Evolutionary conservation across 1,284 basidiomycete genomes (phyloP).

Genomic region (Pyrrhoderma lamaoense): DNA sequence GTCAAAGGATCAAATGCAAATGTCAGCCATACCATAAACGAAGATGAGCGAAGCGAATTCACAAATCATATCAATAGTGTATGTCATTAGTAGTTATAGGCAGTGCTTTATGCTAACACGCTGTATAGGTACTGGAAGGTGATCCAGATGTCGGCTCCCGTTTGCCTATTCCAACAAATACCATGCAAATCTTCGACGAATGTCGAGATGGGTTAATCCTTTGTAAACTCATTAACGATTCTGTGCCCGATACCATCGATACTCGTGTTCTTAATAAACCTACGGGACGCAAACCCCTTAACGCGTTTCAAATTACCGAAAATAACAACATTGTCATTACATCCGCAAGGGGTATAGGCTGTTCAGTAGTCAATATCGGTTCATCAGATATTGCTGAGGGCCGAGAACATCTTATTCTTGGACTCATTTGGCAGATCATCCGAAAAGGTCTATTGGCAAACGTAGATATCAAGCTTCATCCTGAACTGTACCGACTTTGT

Average conservation of each 20-base stretch:
- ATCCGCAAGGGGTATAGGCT: constrained; percentile 96
- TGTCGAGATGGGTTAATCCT: constrained; percentile 92
- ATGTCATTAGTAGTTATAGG: constrained; percentile 23
- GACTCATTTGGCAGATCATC: constrained; percentile 98
- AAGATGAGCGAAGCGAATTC: constrained; percentile 93
- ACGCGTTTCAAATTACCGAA: constrained; percentile 97
- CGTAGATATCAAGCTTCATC: constrained; percentile 97
- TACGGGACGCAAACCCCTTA: constrained; percentile 67
- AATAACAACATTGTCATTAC: constrained; percentile 99
- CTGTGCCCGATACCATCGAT: constrained; percentile 98
- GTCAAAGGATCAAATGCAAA: constrained; percentile 95
- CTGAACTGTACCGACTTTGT: constrained; percentile 91
- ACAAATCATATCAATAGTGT: constrained; percentile 96
- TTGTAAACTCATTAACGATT: constrained; percentile 98
- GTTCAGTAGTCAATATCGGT: constrained; percentile 97
- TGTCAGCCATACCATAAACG: constrained; percentile 96
- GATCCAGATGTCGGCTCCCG: constrained; percentile 81
- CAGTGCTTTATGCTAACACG: constrained; percentile 6
- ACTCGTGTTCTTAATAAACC: constrained; percentile 95
- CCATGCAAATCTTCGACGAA: constrained; percentile 99
- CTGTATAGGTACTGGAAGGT: constrained; percentile 74
- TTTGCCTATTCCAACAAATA: constrained; percentile 92
- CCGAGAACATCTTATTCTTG: constrained; percentile 95
- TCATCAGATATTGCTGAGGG: constrained; percentile 90
- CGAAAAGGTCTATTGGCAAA: constrained; percentile 88